Base-by-base conservation (phyloP, 768 basidiomycete genomes). In the Omphalotus guepiniiformis region DNA sequence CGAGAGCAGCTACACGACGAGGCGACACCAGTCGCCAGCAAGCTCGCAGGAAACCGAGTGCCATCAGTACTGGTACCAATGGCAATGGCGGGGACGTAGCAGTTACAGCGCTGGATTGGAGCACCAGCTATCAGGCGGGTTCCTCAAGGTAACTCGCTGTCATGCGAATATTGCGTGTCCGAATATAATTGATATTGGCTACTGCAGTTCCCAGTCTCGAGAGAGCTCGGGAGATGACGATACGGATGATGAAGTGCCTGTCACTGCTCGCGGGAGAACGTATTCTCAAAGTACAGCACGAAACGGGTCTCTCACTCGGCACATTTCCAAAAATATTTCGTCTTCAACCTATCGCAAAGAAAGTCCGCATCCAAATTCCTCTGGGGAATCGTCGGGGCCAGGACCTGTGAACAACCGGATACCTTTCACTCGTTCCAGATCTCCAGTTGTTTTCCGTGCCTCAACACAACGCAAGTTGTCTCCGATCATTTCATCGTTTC, bases 41-140 rank as follows among this genome's bases (percentile, higher is more conserved):
- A 42, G 55, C 52, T 42, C n/a, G n/a, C n/a, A n/a, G n/a, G n/a
- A n/a, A n/a, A n/a, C n/a, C n/a, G 58, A 71, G 41, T 53, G 60
- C 26, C 66, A 65, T 45, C 71, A 69, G 18, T n/a, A n/a, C n/a
- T n/a, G n/a, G n/a, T n/a, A 58, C 43, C 29, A 51, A 42, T 53
- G 52, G 53, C 48, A 53, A 54, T 25, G 25, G 22, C 18, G 55
- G 46, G 39, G 43, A 57, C 49, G 40, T 61, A 54, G 44, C 47
- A 49, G 36, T 46, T 35, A 63, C 66, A 48, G 64, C 64, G 50
- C 58, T 81, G 55, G 88, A 83, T 55, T 80, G 88, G 82, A 92
- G 87, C 58, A 90, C 88, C 11, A 91, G 88, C 55, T 92, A 92
- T 65, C 85, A 89, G 49, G 89, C 83, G 23, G 89, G 89, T 37